phyloP scores from a whole-genome alignment of 2,329 filamentous ascomycete genomes.

The Nigrospora osmanthi region DNA sequence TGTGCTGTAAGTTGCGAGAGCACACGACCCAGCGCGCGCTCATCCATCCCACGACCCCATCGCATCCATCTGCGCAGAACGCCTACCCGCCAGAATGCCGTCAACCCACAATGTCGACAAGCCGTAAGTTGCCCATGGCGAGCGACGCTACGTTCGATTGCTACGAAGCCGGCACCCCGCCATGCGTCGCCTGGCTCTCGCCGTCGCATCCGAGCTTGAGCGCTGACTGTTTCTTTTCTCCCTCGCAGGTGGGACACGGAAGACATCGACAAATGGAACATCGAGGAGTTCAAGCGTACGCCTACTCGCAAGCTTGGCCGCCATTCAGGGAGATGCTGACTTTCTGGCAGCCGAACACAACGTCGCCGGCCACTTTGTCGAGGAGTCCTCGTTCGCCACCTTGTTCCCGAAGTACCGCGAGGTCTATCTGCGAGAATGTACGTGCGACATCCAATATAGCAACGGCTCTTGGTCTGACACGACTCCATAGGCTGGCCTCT shows the following conservation, averaged over 20 bases:
- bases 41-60: not conserved
- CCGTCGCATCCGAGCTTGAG: not conserved
- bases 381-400: slow-evolving; percentile 78
- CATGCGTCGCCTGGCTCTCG: not conserved
- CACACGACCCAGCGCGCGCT: no score
- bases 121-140: not conserved
- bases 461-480: not conserved
- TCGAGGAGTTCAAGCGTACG: slow-evolving; percentile 20
- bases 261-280: slow-evolving; percentile 95
- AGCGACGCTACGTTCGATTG: not conserved
- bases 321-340: not conserved
- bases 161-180: not conserved
- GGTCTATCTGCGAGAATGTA: slow-evolving; percentile 71
- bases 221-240: not conserved
- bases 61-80: not conserved
- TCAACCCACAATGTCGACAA: slow-evolving; percentile 3
- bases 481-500: slow-evolving; percentile 59
- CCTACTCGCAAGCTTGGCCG: not conserved
- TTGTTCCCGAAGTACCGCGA: slow-evolving; percentile 71
- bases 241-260: slow-evolving; percentile 77
- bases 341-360: slow-evolving; percentile 84
- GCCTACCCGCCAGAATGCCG: slow-evolving; percentile 1
- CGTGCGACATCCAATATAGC: slow-evolving; percentile 27
- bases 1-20: no score
- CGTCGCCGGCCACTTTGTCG: slow-evolving; percentile 72